These are phyloP conservation scores for Hirsutella rhossiliensis DNA, from an alignment of 2,329 filamentous ascomycete genomes.

Conservation along the genomic window DNA sequence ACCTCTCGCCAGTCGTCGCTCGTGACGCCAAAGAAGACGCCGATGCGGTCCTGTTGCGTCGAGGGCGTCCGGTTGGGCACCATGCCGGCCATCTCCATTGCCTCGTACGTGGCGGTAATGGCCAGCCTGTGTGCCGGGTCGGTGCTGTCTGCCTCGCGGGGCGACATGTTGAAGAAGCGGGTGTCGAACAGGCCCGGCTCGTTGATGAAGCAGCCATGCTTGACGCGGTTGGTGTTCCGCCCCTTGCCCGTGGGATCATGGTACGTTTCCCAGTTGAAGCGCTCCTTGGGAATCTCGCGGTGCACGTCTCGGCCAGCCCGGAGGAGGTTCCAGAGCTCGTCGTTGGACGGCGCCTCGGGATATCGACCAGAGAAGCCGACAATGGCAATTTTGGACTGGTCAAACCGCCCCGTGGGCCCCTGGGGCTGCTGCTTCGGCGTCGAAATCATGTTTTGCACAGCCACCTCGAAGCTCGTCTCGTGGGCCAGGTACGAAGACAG, in stretches of 20 bases:
- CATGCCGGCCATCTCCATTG: slow-evolving; percentile 18
- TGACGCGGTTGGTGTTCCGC: slow-evolving; percentile 55
- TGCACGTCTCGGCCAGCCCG: slow-evolving; percentile 55
- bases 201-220: slow-evolving; percentile 57
- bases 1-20: slow-evolving; percentile 70
- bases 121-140: slow-evolving; percentile 1
- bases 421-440: neutral
- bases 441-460: neutral
- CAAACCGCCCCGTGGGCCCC: neutral
- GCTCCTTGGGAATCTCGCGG: slow-evolving; percentile 43
- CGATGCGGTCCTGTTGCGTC: slow-evolving; percentile 47
- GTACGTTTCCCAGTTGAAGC: slow-evolving; percentile 54
- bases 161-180: slow-evolving; percentile 62
- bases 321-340: slow-evolving; percentile 48
- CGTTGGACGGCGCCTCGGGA: slow-evolving; percentile 20
- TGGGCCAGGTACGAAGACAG: neutral
- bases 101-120: slow-evolving; percentile 1
- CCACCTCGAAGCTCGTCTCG: neutral
- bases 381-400: slow-evolving; percentile 46
- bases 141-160: slow-evolving; percentile 1
- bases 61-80: slow-evolving; percentile 51
- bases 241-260: slow-evolving; percentile 52
- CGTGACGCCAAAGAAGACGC: slow-evolving; percentile 64
- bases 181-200: slow-evolving; percentile 65
- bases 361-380: slow-evolving; percentile 45